phyloP scores from a whole-genome alignment of 345 rosid species.

The Salix udensis region DNA sequence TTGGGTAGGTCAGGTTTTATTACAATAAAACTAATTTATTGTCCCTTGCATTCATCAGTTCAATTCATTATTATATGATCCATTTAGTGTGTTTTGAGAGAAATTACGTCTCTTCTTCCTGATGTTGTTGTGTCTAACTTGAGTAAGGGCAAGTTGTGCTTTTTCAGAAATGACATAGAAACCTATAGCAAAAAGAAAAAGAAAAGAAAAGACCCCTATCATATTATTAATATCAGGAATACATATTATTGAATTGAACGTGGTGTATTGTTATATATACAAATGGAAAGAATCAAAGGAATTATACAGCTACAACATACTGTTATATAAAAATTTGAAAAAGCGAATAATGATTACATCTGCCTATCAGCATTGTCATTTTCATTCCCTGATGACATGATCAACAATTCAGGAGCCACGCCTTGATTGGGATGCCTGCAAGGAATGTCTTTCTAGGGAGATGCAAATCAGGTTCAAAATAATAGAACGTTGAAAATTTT shows the following conservation, averaged over 20 bases:
- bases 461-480: conserved; percentile 2
- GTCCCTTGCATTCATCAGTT: neutral
- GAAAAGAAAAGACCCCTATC: neutral
- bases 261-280: neutral
- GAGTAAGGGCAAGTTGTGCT: no score
- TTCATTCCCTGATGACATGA: neutral
- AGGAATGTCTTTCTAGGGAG: neutral
- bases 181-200: no score
- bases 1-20: conserved; percentile 5
- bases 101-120: no score
- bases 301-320: neutral
- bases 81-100: no score
- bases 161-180: no score
- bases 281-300: neutral
- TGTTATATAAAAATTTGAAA: neutral
- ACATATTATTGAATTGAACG: neutral
- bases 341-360: neutral
- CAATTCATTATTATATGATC: neutral
- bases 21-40: neutral
- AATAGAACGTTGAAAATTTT: neutral
- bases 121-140: no score
- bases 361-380: neutral
- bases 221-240: neutral
- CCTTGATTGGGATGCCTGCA: neutral
- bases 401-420: neutral